phyloP scores from a whole-genome alignment of 805 yeast species.

The Maudiozyma serrabonitensis region DNA sequence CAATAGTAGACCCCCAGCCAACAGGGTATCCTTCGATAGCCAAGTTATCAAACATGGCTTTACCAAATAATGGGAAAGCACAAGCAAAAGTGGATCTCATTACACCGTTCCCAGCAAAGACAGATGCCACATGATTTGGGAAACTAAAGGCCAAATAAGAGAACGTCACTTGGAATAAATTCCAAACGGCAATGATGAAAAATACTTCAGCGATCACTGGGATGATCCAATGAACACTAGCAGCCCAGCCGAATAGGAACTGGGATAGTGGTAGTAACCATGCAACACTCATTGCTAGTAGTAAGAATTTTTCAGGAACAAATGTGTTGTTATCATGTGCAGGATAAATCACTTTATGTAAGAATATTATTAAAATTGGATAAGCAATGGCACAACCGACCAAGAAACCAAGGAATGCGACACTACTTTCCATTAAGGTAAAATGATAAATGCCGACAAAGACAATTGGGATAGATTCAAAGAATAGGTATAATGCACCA shows the following conservation, averaged over 20 bases:
- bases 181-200: conserved; percentile 33
- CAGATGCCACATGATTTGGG: conserved; percentile 44
- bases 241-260: conserved; percentile 43
- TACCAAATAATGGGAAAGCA: conserved; percentile 55
- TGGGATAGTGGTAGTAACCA: conserved; percentile 35
- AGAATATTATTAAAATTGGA: conserved; percentile 16
- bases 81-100: conserved; percentile 44
- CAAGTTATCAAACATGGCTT: conserved; percentile 45
- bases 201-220: conserved; percentile 37
- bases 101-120: conserved; percentile 46
- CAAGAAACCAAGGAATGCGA: conserved; percentile 36
- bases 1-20: conserved; percentile 46
- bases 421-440: conserved; percentile 37
- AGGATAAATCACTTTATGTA: conserved; percentile 22
- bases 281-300: conserved; percentile 34
- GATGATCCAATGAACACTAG: conserved; percentile 40
- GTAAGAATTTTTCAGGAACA: conserved; percentile 35
- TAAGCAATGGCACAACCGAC: conserved; percentile 37
- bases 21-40: conserved; percentile 42
- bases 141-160: conserved; percentile 41
- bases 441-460: conserved; percentile 38
- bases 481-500: conserved; percentile 44
- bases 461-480: conserved; percentile 53
- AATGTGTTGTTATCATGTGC: conserved; percentile 21
- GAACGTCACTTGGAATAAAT: conserved; percentile 42